These are phyloP conservation scores for Solanum hybrid DNA, from an alignment of 305 asterid species.

Conservation along the genomic window DNA sequence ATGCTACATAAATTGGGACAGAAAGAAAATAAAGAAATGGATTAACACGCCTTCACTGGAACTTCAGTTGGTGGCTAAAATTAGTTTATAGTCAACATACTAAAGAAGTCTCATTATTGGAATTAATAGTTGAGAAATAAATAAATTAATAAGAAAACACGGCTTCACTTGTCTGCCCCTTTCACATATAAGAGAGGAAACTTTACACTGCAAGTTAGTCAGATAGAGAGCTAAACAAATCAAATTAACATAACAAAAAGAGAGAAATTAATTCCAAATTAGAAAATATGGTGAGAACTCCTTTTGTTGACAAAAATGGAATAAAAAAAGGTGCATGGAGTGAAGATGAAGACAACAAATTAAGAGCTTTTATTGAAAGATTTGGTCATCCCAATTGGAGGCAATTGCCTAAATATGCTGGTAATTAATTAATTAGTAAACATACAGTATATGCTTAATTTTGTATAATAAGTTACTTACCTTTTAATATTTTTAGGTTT, in stretches of 20 bases:
- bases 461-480: neutral
- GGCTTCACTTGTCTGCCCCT: neutral
- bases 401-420: constrained; percentile 30
- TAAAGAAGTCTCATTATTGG: neutral
- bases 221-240: neutral
- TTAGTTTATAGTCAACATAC: neutral
- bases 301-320: constrained; percentile 24
- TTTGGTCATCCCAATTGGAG: constrained; percentile 37
- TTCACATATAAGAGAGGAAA: neutral
- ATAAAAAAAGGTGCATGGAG: constrained; percentile 39
- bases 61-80: neutral
- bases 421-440: constrained; percentile 1
- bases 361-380: constrained; percentile 19
- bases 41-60: neutral
- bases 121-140: too few species aligned
- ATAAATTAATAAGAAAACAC: neutral
- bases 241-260: neutral
- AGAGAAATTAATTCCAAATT: neutral
- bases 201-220: neutral
- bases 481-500: neutral
- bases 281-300: constrained; percentile 23
- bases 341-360: constrained; percentile 27
- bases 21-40: neutral
- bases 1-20: neutral
- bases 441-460: neutral